Evolutionary conservation across 805 yeast genomes (phyloP).

Genomic region (Pichia nakasei): DNA sequence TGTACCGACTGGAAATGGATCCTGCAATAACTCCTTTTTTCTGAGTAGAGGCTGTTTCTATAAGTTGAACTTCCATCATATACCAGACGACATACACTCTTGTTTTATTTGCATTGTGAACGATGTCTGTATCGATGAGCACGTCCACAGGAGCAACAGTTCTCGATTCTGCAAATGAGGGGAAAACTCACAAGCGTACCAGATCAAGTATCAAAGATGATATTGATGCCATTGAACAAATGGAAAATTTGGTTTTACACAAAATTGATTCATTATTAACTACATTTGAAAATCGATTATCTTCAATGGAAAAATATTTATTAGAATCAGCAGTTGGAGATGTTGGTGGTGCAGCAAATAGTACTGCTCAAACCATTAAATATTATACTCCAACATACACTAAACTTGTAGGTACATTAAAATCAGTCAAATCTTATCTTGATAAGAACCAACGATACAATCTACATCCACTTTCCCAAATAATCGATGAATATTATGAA

Average conservation of each 20-base stretch:
- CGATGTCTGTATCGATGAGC: not conserved
- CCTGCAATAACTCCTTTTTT: no score
- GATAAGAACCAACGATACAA: constrained; percentile 19
- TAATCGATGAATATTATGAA: constrained; percentile 25
- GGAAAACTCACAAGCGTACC: not conserved
- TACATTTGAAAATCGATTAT: constrained; percentile 23
- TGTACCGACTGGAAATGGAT: no score
- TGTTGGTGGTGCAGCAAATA: constrained; percentile 1
- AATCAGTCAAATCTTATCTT: constrained; percentile 16
- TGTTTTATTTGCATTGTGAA: no score
- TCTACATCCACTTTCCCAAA: constrained; percentile 22
- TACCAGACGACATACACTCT: no score
- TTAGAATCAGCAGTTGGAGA: constrained; percentile 11
- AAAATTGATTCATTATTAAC: constrained; percentile 23
- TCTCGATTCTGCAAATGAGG: not conserved
- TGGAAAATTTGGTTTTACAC: constrained; percentile 22
- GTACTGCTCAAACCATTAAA: constrained; percentile 4
- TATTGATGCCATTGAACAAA: constrained; percentile 1
- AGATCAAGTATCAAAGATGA: not conserved
- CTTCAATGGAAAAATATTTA: constrained; percentile 22
- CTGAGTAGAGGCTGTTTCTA: no score
- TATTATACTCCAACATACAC: constrained; percentile 13
- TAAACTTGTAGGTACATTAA: constrained; percentile 19
- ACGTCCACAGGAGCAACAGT: not conserved
- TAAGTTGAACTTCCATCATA: no score